Evolutionary conservation across 352 stramenopile species (phyloP).

Genomic region (Hyaloperonospora arabidopsidis): DNA sequence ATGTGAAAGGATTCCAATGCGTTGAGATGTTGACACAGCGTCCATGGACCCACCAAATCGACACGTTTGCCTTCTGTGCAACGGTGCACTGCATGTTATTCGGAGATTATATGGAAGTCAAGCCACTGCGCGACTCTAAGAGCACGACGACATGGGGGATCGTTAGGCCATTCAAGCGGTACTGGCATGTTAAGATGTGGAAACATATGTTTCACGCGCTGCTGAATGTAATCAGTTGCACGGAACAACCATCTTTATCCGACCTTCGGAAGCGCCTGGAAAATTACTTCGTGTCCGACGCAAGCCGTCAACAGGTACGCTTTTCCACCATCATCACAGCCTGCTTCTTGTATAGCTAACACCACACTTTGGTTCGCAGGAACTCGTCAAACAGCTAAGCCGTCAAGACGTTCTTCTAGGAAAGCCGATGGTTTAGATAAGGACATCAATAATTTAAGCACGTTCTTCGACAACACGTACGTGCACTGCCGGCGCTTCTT

Average conservation of each 20-base stretch:
- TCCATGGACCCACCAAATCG: slow-evolving; percentile 79
- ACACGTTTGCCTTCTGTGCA: slow-evolving; percentile 73
- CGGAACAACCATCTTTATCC: slow-evolving; percentile 50
- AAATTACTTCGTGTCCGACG: slow-evolving; percentile 40
- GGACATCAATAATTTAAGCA: not conserved
- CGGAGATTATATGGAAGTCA: slow-evolving; percentile 77
- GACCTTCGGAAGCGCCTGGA: slow-evolving; percentile 41
- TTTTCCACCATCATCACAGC: not conserved
- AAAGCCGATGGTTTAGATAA: slow-evolving; percentile 31
- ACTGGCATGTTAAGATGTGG: slow-evolving; percentile 77
- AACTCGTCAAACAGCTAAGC: slow-evolving; percentile 42
- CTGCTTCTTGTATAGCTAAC: slow-evolving; percentile 1
- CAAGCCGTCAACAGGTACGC: slow-evolving; percentile 40
- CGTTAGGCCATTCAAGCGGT: slow-evolving; percentile 60
- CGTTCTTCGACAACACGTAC: too few relatives aligned
- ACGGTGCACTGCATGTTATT: slow-evolving; percentile 81
- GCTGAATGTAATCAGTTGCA: slow-evolving; percentile 65
- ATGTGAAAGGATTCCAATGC: slow-evolving; percentile 79
- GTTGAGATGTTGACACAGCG: slow-evolving; percentile 72
- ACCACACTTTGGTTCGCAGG: slow-evolving; percentile 24
- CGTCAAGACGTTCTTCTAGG: slow-evolving; percentile 47
- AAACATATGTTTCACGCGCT: slow-evolving; percentile 56
- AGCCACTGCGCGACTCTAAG: slow-evolving; percentile 19
- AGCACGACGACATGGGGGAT: slow-evolving; percentile 35
- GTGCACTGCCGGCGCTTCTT: not conserved